Evolutionary conservation across 177 flowering plant genomes (phyloP).

Genomic region (Vitis hybrid): DNA sequence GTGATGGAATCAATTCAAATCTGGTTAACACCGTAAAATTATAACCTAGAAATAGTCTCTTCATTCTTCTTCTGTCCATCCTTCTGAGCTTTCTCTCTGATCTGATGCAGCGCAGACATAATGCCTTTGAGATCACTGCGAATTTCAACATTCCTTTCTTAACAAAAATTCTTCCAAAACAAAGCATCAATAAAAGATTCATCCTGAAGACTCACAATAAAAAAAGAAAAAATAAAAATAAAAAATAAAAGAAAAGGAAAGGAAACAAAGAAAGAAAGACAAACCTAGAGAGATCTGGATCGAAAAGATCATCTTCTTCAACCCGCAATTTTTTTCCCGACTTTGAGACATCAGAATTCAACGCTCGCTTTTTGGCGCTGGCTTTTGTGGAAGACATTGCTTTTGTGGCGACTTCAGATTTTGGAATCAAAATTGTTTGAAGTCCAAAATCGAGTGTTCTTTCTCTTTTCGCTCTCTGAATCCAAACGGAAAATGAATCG

Average conservation of each 20-base stretch:
- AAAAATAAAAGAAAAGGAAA: neutral
- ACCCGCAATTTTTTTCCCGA: conserved; percentile 29
- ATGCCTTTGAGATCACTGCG: conserved; percentile 85
- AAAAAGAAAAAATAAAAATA: neutral
- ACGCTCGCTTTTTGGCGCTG: conserved; percentile 39
- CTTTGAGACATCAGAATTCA: conserved; percentile 29
- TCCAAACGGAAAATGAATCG: too few species aligned
- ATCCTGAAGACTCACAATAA: neutral
- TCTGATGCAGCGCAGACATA: conserved; percentile 75
- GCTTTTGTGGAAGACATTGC: conserved; percentile 49
- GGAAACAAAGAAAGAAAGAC: neutral
- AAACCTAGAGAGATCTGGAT: conserved; percentile 58
- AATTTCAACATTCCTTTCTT: conserved; percentile 7
- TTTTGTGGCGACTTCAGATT: too few species aligned
- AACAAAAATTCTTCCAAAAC: neutral
- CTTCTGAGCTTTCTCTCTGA: conserved; percentile 73
- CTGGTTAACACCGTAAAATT: neutral
- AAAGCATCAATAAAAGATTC: neutral
- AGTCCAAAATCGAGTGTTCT: too few species aligned
- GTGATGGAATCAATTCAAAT: neutral
- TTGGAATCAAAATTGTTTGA: too few species aligned
- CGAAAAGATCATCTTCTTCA: conserved; percentile 40
- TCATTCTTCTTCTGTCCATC: conserved; percentile 91
- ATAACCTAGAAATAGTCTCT: conserved; percentile 77
- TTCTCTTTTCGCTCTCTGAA: too few species aligned